Conservation (phyloP, 1,284 basidiomycete species). For the Amylostereum areolatum region DNA sequence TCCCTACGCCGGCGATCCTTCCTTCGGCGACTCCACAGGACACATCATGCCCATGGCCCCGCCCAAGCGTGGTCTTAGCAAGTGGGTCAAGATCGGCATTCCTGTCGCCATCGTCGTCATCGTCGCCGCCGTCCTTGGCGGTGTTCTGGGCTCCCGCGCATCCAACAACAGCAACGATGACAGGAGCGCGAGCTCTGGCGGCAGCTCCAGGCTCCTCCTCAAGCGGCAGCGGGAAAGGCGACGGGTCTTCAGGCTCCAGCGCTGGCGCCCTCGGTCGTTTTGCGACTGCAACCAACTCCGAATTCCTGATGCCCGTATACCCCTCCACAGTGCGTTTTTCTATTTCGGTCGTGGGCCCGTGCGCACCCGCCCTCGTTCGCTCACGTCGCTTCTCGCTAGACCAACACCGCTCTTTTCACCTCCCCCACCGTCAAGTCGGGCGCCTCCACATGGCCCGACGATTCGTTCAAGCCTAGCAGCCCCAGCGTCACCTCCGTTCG, state of each 20-base stretch:
- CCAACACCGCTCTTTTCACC: conserved; percentile 73
- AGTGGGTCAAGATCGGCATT: conserved; percentile 63
- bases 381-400: no score
- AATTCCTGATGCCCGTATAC: conserved; percentile 80
- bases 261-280: conserved; percentile 57
- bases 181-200: conserved; percentile 17
- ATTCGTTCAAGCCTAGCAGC: conserved; percentile 62
- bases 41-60: conserved; percentile 60
- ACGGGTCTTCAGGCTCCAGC: no score
- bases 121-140: conserved; percentile 73
- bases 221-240: no score
- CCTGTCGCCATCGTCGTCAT: conserved; percentile 64
- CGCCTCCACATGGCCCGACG: conserved; percentile 65
- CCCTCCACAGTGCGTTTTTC: conserved; percentile 69
- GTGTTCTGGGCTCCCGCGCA: conserved; percentile 64
- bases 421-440: conserved; percentile 65
- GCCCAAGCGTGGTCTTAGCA: conserved; percentile 35
- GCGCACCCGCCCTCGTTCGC: no score
- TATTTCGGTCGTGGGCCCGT: no score
- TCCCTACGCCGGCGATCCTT: conserved; percentile 55
- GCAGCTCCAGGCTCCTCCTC: conserved; percentile 25
- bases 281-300: conserved; percentile 70
- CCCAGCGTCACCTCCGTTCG: conserved; percentile 59
- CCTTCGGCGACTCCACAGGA: conserved; percentile 61
- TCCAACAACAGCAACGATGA: conserved; percentile 20